Conservation (phyloP, 108 stramenopile genomes). For the Cyclotella atomus region DNA sequence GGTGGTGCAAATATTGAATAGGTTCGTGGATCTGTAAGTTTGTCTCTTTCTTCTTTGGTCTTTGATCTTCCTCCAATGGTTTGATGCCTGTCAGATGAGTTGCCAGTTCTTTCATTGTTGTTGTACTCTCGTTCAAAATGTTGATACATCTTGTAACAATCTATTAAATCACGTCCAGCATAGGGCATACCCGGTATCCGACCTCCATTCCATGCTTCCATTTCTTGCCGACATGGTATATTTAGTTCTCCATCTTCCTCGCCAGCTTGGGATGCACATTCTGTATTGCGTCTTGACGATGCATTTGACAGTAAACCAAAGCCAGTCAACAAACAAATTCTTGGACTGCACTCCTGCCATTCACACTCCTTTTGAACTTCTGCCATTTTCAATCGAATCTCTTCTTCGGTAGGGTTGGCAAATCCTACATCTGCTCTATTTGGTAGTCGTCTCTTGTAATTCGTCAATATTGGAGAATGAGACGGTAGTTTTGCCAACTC, state of each 20-base stretch:
- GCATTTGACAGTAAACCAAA: background rate
- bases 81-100: too few species aligned
- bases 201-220: constrained; percentile 49
- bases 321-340: constrained; percentile 66
- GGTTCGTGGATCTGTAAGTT: constrained; percentile 20
- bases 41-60: background rate
- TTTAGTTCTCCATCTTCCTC: constrained; percentile 29
- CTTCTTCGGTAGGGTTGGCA: constrained; percentile 64
- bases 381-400: constrained; percentile 65
- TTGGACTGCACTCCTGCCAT: constrained; percentile 85
- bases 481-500: constrained; percentile 55
- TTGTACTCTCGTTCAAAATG: background rate
- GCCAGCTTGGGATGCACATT: too few species aligned
- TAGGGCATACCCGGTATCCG: constrained; percentile 60
- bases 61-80: too few species aligned
- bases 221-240: constrained; percentile 14
- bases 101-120: background rate
- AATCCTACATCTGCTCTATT: constrained; percentile 85
- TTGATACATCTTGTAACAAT: constrained; percentile 56
- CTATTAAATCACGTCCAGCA: constrained; percentile 65
- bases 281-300: background rate
- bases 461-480: constrained; percentile 65
- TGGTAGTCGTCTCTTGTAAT: constrained; percentile 70
- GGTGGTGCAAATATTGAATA: constrained; percentile 79
- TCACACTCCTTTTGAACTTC: constrained; percentile 79